Base-by-base conservation (phyloP, 768 basidiomycete genomes). In the Phylloporus sp. region DNA sequence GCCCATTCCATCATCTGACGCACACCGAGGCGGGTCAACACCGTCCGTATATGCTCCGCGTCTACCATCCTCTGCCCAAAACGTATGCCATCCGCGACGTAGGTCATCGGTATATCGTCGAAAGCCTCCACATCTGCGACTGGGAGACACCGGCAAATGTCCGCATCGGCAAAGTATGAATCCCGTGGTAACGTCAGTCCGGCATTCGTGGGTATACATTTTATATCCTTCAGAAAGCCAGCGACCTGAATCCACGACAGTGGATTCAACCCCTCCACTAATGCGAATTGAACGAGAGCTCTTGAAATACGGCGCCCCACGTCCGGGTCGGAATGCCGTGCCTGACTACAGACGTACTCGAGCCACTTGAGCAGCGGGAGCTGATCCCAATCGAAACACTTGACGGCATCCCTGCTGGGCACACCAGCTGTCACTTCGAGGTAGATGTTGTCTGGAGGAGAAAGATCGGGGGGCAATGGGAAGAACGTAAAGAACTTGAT, bases 131-230 rank as follows among this genome's bases (percentile, higher is more conserved):
- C 55, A n/a, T 6, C 29, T 15, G 24, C 54, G 2, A 52, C 49
- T 3, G 54, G 49, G 18, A 57, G 40, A 20, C 29, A 68, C 13
- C 15, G 17, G 52, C 88, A 96, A n/a, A 97, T 71, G 54, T 88
- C 79, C n/a, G 84, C 92, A 50, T 80, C 88, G 9, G 82, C 69
- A 59, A 96, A 93, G 67, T 94, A 95, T 4, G 84, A 70, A 42
- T 92, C 79, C 4, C 64, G 60, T 0, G 94, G 89, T 17, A 63
- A 59, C 53, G 77, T 81, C 70, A 87, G 74, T 8, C 93, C 95
- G 9, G 66, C 68, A 8, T 81, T 79, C 0, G 90, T 91, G 3
- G 88, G 87, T 32, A 92, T 77, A 57, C 85, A 87, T 2, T 80
- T 51, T 18, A 79, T 69, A 4, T 66, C 60, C 42, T 68, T 67